Evolutionary conservation across 371 early-diverging fungal genomes (phyloP).

Genomic region (Conidiobolus coronatus): DNA sequence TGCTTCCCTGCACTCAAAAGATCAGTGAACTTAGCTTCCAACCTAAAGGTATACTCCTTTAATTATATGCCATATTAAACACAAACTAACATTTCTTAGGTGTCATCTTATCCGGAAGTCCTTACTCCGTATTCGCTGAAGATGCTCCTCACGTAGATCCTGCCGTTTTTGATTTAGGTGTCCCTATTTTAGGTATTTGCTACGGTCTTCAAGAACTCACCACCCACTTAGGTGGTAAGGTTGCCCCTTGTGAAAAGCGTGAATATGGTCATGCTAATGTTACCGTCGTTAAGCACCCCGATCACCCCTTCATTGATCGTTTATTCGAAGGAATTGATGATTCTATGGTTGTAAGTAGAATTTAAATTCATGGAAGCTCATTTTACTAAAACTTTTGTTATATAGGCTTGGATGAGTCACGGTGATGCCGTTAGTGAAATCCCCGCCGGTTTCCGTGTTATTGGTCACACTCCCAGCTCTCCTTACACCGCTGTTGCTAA

Average conservation of each 20-base stretch:
- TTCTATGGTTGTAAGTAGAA: constrained; percentile 12
- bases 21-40: constrained; percentile 75
- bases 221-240: constrained; percentile 64
- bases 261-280: constrained; percentile 88
- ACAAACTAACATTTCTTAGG: no score
- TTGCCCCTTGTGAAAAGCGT: constrained; percentile 66
- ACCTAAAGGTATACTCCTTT: constrained; percentile 36
- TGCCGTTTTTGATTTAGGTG: constrained; percentile 64
- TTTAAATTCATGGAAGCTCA: not conserved
- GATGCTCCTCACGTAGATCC: constrained; percentile 90
- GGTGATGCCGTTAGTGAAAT: constrained; percentile 75
- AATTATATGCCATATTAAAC: not conserved
- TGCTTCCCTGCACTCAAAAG: constrained; percentile 88
- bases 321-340: constrained; percentile 56
- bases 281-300: constrained; percentile 26
- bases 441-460: constrained; percentile 61
- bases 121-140: constrained; percentile 84
- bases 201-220: constrained; percentile 89
- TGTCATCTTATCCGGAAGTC: constrained; percentile 87
- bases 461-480: constrained; percentile 69
- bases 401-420: constrained; percentile 91
- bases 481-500: constrained; percentile 77
- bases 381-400: not conserved
- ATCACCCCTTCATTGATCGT: constrained; percentile 30
- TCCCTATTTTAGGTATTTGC: constrained; percentile 92